Base-by-base conservation (phyloP, 2,329 filamentous ascomycete genomes). In the Fusarium sp. region DNA sequence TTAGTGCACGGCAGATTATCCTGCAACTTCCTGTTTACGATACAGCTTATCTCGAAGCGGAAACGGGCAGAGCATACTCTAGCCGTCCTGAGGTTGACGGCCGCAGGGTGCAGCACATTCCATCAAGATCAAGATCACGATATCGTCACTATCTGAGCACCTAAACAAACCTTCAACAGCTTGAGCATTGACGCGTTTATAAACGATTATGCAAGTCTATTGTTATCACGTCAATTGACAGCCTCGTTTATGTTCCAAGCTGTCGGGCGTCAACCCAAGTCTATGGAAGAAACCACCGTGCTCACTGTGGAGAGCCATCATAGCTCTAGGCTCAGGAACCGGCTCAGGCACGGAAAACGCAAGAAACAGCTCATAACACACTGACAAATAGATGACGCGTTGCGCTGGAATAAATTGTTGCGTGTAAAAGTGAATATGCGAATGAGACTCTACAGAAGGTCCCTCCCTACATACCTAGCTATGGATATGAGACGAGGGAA, bases 61-160 rank as follows among this genome's bases (percentile, higher is more conserved):
- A 69, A 78, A 59, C 57, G 63, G 56, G 47, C 51, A 62, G 69
- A 66, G 44, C 60, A 52, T 26, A 45, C 58, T 70, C 65, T 70
- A 55, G 67, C 69, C 69, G 62, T 77, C 75, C 75, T 78, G 75
- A 75, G 68, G 66, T 72, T 75, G 65, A 67, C 76, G 76, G 76
- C 73, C 76, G 76, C 73, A 78, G 63, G 68, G 65, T 67, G 52
- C 66, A 67, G 36, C 59, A 64, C 67, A 74, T 56, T 48, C 22
- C 31, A 20, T 24, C 45, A 47, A 36, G 33, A 35, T 52, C 58
- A 63, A 31, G 58, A 63, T 66, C 58, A 60, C 26, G 18, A 68
- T 22, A 54, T 44, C 47, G 69, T 67, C 65, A 62, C 52, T 47
- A 51, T 47, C 45, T 28, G 39, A 45, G 44, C 48, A 41, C 11